Evolutionary conservation across 2,329 filamentous ascomycete genomes (phyloP).

Genomic region (Tolypocladium album): DNA sequence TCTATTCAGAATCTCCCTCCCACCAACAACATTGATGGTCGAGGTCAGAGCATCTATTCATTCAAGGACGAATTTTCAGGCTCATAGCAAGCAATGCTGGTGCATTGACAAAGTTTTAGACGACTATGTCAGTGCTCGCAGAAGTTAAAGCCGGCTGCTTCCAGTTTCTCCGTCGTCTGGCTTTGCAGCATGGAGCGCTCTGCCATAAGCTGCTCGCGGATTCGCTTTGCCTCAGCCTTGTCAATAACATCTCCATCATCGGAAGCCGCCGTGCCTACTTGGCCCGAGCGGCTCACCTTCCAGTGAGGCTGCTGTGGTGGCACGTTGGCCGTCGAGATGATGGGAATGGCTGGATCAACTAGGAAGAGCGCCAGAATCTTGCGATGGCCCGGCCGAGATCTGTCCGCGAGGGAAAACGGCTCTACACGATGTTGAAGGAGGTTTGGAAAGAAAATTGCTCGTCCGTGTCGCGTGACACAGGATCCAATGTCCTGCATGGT

Average conservation of each 20-base stretch:
- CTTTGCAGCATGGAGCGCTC: background rate
- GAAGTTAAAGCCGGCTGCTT: background rate
- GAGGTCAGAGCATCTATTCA: background rate
- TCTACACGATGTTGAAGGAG: constrained; percentile 38
- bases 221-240: background rate
- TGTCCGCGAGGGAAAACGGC: constrained; percentile 41
- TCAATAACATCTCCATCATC: background rate
- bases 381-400: constrained; percentile 42
- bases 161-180: background rate
- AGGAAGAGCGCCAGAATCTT: constrained; percentile 51
- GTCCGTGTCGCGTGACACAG: constrained; percentile 33
- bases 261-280: background rate
- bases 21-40: background rate
- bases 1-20: background rate
- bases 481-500: constrained; percentile 29
- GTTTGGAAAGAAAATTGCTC: constrained; percentile 47
- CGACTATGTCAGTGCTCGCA: background rate
- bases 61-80: background rate
- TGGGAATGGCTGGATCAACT: constrained; percentile 40
- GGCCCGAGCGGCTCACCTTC: constrained; percentile 3
- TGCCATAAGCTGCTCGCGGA: background rate
- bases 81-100: background rate
- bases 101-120: background rate
- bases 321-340: constrained; percentile 32
- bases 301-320: constrained; percentile 31